Base-by-base conservation (phyloP, 1,284 basidiomycete genomes). In the Macrocystidia cucumis region DNA sequence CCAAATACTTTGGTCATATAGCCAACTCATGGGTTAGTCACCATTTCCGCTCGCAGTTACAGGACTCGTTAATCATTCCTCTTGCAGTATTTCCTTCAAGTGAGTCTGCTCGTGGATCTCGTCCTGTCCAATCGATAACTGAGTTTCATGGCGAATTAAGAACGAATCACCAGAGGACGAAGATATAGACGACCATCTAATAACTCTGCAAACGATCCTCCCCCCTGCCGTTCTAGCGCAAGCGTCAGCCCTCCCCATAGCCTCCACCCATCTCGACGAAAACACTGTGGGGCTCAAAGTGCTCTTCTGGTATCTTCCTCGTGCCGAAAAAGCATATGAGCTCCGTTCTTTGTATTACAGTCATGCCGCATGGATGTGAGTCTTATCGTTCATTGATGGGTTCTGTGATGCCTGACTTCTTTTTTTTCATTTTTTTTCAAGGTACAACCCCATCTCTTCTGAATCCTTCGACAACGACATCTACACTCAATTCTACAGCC, bases 291-390 rank as follows among this genome's bases (percentile, higher is more conserved):
- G 67, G 9, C 54, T 82, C 2, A 68, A 72, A 34, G 67, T 62
- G 27, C 63, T 84, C n/a, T 70, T 69, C 44, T 80, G 74, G 70
- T 81, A 82, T 52, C 69, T 86, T 11, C 84, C 84, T 6, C 57
- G 68, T 8, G 53, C 67, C 1, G 65, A 73, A 23, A 72, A 67
- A 42, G 79, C 82, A 4, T 60, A 66, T 14, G 69, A 74, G 41
- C 60, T 87, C 23, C 71, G 74, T 22, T 65, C 70, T 21, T 68
- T 72, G 22, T 87, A 82, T 51, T 87, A 69, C 55, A 67, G 68
- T 25, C 69, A 80, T 47, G 82, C 78, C 27, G 77, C 80, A 28
- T 86, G 82, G 83, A 84, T 87, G 83, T 84, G 50, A 48, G 66
- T 50, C 11, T 9, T 18, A n/a, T 30, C 44, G 64, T 44, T 38